Conservation (phyloP, 2,329 filamentous ascomycete species). For the Pyrenochaeta sp. region DNA sequence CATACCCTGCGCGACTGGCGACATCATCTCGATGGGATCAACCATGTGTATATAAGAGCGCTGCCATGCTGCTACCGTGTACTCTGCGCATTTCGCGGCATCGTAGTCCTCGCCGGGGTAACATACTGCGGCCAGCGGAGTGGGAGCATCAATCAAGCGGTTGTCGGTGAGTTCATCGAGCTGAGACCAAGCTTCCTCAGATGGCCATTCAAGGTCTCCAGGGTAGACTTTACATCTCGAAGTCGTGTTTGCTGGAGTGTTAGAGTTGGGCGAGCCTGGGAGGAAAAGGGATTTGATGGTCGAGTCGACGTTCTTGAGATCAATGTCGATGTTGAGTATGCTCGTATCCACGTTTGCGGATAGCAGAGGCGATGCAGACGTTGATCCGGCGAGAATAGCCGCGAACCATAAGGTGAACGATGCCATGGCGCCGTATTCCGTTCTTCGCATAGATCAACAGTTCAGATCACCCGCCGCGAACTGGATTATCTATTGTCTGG, state of each 20-base stretch:
- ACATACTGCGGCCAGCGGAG: constrained; percentile 44
- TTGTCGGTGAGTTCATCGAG: constrained; percentile 54
- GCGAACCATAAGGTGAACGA: constrained; percentile 31
- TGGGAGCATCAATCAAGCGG: constrained; percentile 36
- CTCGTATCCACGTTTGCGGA: constrained; percentile 7
- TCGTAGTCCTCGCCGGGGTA: constrained; percentile 41
- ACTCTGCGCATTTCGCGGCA: constrained; percentile 37
- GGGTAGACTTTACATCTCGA: constrained; percentile 60
- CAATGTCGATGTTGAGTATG: constrained; percentile 24
- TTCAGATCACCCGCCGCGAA: background rate
- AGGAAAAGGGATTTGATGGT: constrained; percentile 33
- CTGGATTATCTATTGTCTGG: constrained; percentile 1
- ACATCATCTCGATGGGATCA: constrained; percentile 50
- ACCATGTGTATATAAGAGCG: constrained; percentile 44
- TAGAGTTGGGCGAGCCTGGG: constrained; percentile 15
- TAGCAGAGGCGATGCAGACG: constrained; percentile 31
- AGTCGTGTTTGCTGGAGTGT: constrained; percentile 20
- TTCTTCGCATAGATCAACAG: background rate
- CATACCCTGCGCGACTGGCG: constrained; percentile 48
- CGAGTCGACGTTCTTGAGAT: constrained; percentile 29
- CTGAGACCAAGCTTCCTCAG: constrained; percentile 53
- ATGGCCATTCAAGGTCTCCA: constrained; percentile 59
- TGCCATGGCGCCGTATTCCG: constrained; percentile 19
- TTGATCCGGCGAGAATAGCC: constrained; percentile 30
- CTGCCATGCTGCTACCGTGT: constrained; percentile 40